phyloP scores from a whole-genome alignment of 345 rosid species.

The Microcos paniculata region DNA sequence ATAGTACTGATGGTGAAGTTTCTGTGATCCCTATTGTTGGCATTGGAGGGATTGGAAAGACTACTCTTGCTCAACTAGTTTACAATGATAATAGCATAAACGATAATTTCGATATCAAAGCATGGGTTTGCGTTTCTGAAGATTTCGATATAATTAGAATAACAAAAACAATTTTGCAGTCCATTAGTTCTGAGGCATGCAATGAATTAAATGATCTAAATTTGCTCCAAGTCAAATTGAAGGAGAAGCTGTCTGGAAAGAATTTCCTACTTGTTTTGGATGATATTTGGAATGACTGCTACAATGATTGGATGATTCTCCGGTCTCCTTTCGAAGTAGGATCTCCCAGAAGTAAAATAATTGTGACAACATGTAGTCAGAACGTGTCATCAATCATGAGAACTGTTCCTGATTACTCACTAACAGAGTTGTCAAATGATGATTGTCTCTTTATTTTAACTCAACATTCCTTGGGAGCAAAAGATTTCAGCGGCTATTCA shows the following conservation, averaged over 20 bases:
- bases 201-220: neutral
- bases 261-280: conserved; percentile 6
- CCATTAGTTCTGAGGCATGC: neutral
- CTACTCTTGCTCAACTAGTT: conserved; percentile 14
- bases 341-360: conserved; percentile 23
- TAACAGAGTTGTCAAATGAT: conserved; percentile 1
- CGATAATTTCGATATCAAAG: conserved; percentile 11
- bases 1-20: neutral
- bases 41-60: conserved; percentile 24
- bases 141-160: conserved; percentile 12
- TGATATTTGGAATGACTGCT: conserved; percentile 18
- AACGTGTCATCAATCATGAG: neutral
- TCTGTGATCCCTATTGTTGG: conserved; percentile 31
- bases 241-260: conserved; percentile 6
- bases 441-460: conserved; percentile 14
- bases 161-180: neutral
- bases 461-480: conserved; percentile 8
- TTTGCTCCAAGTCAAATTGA: conserved; percentile 13
- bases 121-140: conserved; percentile 32
- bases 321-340: neutral
- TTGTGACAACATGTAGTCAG: conserved; percentile 14
- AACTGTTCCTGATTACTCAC: neutral
- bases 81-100: conserved; percentile 14
- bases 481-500: neutral
- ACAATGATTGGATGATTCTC: neutral